Conservation (phyloP, 2,329 filamentous ascomycete genomes). For the Madurella mycetomatis region DNA sequence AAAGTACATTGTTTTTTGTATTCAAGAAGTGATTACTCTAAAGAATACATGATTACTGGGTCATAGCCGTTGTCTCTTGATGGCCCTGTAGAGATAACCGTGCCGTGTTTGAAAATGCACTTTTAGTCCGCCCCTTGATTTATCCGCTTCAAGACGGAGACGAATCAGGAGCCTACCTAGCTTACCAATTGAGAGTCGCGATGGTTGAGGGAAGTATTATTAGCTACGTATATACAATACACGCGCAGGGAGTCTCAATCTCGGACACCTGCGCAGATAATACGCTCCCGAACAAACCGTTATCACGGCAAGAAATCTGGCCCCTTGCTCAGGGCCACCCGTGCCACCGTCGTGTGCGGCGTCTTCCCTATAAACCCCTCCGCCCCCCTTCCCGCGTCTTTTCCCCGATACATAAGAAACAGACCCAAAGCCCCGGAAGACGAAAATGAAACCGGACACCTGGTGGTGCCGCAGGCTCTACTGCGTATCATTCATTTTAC, state of each 20-base stretch:
- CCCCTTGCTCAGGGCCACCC: background rate
- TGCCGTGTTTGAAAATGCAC: no score
- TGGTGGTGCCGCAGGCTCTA: background rate
- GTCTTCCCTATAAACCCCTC: background rate
- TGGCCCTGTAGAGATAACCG: no score
- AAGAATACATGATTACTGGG: no score
- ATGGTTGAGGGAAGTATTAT: slow-evolving; percentile 14
- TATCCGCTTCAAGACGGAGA: no score
- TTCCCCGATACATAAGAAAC: background rate
- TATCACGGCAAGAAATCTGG: background rate
- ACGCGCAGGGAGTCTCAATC: slow-evolving; percentile 5
- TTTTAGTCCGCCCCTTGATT: no score
- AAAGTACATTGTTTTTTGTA: no score
- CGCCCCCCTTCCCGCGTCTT: no score
- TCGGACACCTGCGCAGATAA: slow-evolving; percentile 9
- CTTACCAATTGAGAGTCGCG: background rate
- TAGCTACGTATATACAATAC: slow-evolving; percentile 14
- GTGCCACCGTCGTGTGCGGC: background rate
- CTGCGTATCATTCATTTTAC: background rate
- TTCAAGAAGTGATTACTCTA: no score
- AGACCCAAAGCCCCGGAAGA: background rate
- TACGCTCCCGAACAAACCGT: background rate
- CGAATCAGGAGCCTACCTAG: no score
- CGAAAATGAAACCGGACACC: background rate
- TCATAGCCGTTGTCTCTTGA: no score